Evolutionary conservation across 2,329 filamentous ascomycete genomes (phyloP).

Genomic region (Podosphaera aphanis): DNA sequence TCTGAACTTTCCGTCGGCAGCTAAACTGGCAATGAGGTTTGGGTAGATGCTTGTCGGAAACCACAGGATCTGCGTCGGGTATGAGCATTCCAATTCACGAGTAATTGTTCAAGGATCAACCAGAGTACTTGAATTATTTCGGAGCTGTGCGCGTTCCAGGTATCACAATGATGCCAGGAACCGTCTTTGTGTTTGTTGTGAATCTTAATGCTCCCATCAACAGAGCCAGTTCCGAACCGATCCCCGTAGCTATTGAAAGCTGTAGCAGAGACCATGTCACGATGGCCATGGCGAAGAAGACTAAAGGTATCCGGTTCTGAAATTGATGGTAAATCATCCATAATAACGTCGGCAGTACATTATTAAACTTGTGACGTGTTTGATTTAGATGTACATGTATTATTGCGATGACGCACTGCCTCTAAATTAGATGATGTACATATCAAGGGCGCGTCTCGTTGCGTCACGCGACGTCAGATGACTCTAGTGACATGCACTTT

Average conservation of each 20-base stretch:
- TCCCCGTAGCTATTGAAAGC: constrained; percentile 86
- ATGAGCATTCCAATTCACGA: not conserved
- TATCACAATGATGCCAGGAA: constrained; percentile 61
- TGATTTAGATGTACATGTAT: no score
- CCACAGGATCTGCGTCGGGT: constrained; percentile 52
- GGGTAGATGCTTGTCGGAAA: constrained; percentile 72
- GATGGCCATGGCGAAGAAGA: constrained; percentile 50
- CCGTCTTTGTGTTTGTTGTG: constrained; percentile 65
- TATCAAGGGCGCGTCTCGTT: no score
- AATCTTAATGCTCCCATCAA: constrained; percentile 79
- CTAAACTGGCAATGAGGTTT: constrained; percentile 66
- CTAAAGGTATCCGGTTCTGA: constrained; percentile 6
- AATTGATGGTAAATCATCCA: not conserved
- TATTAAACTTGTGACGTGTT: no score
- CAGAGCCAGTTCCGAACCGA: constrained; percentile 72
- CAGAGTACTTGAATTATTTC: constrained; percentile 61
- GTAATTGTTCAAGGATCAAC: constrained; percentile 1
- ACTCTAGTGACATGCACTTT: no score
- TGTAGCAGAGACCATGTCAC: constrained; percentile 27
- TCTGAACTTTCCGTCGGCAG: constrained; percentile 72
- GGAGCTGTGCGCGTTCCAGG: constrained; percentile 72
- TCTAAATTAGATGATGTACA: no score
- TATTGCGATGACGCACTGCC: no score
- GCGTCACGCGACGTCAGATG: no score
- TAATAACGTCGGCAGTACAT: not conserved